These are phyloP conservation scores for Akanthomyces muscarius DNA, from an alignment of 2,329 filamentous ascomycete genomes.

Conservation along the genomic window DNA sequence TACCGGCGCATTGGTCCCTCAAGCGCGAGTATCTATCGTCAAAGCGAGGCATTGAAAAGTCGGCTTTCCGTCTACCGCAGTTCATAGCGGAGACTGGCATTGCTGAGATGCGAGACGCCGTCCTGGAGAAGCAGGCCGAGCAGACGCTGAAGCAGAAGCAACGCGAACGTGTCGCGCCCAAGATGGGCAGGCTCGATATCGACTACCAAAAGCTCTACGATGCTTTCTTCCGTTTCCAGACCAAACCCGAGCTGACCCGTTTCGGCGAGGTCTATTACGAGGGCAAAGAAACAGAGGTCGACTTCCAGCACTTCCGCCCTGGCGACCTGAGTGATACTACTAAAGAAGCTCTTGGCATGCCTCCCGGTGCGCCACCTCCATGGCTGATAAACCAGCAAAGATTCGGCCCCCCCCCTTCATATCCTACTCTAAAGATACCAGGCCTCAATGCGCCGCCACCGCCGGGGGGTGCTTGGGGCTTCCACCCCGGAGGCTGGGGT, in stretches of 20 bases:
- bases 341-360: conserved; percentile 90
- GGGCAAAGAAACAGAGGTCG: conserved; percentile 96
- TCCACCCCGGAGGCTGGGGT: conserved; percentile 90
- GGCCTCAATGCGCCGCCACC: conserved; percentile 92
- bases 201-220: conserved; percentile 98
- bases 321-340: conserved; percentile 86
- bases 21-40: conserved; percentile 97
- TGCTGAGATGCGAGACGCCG: conserved; percentile 94
- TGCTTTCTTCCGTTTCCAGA: conserved; percentile 96
- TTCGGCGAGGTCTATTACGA: conserved; percentile 99
- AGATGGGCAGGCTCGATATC: conserved; percentile 96
- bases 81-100: conserved; percentile 98
- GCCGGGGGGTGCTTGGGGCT: conserved; percentile 86
- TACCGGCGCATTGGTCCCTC: conserved; percentile 89
- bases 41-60: conserved; percentile 94
- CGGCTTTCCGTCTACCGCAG: conserved; percentile 85
- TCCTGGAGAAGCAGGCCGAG: conserved; percentile 91
- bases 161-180: conserved; percentile 86
- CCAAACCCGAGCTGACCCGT: conserved; percentile 86
- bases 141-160: conserved; percentile 93
- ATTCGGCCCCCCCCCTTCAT: conserved; percentile 87
- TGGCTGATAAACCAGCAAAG: conserved; percentile 98
- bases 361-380: conserved; percentile 85
- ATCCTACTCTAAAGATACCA: conserved; percentile 90
- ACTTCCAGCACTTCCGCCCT: conserved; percentile 82